Conservation (phyloP, 2,329 filamentous ascomycete genomes). For the Talaromyces verruculosus region DNA sequence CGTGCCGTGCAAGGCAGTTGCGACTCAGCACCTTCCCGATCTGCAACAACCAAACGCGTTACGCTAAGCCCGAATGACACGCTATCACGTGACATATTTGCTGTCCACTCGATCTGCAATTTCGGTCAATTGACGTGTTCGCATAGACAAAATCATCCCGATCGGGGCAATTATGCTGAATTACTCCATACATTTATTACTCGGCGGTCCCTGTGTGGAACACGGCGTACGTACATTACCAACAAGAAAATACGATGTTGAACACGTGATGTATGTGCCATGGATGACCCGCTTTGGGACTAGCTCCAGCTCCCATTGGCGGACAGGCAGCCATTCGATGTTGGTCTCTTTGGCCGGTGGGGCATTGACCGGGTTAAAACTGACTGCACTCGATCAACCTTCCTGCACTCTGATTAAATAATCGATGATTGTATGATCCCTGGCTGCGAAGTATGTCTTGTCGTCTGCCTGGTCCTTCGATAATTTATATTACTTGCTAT, state of each 20-base stretch:
- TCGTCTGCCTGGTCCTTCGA: not conserved
- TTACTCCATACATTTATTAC: not conserved
- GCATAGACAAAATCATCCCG: not conserved
- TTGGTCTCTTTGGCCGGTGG: not conserved
- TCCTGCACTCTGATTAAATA: not conserved
- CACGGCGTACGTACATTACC: not conserved
- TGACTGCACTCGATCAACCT: slow-evolving; percentile 13
- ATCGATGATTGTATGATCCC: slow-evolving; percentile 3
- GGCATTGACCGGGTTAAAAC: slow-evolving; percentile 9
- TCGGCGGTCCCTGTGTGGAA: not conserved
- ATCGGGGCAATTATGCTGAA: not conserved
- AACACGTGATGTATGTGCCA: slow-evolving; percentile 5
- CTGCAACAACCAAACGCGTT: not conserved
- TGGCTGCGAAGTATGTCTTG: not conserved
- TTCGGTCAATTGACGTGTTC: no score
- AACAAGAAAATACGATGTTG: not conserved
- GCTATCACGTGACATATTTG: not conserved
- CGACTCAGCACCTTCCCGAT: not conserved
- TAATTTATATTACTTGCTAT: not conserved
- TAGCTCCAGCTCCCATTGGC: not conserved
- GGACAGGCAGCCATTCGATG: not conserved
- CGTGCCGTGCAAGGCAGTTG: not conserved
- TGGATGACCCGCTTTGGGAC: not conserved
- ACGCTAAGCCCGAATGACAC: not conserved
- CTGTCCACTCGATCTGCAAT: not conserved